Conservation (phyloP, 2,329 filamentous ascomycete genomes). For the Hansfordia pulvinata region DNA sequence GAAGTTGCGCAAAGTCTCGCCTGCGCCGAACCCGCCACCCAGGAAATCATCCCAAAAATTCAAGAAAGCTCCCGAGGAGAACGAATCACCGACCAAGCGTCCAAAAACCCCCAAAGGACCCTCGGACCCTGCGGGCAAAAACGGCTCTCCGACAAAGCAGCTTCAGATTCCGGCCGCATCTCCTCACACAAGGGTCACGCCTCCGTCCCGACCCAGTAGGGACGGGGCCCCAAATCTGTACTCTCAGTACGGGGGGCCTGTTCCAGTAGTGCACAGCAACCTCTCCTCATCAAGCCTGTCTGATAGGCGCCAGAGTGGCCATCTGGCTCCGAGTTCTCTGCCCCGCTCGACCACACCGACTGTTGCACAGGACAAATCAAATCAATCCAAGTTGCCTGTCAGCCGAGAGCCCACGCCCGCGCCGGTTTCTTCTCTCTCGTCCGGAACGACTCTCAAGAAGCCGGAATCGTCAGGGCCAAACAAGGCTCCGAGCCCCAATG, state of each 20-base stretch:
- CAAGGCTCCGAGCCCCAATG: constrained; percentile 40
- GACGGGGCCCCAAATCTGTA: constrained; percentile 53
- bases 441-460: constrained; percentile 9
- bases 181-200: constrained; percentile 12
- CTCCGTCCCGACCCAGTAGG: constrained; percentile 47
- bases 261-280: constrained; percentile 50
- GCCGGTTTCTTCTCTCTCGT: constrained; percentile 9
- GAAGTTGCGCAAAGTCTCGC: constrained; percentile 27
- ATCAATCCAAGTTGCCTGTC: constrained; percentile 14
- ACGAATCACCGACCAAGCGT: constrained; percentile 24
- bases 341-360: constrained; percentile 21
- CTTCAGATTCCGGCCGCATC: constrained; percentile 15
- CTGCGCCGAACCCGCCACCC: constrained; percentile 46
- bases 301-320: constrained; percentile 29
- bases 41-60: constrained; percentile 48
- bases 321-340: constrained; percentile 18
- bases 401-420: constrained; percentile 21
- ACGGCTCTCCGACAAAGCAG: constrained; percentile 19
- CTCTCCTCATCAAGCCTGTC: constrained; percentile 33
- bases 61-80: constrained; percentile 21
- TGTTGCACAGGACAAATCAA: constrained; percentile 16
- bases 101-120: constrained; percentile 17
- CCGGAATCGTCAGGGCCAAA: constrained; percentile 15
- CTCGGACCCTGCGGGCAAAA: constrained; percentile 13
- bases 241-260: constrained; percentile 34